Base-by-base conservation (phyloP, 164 flowering plant genomes). In the Aristolochia californica region DNA sequence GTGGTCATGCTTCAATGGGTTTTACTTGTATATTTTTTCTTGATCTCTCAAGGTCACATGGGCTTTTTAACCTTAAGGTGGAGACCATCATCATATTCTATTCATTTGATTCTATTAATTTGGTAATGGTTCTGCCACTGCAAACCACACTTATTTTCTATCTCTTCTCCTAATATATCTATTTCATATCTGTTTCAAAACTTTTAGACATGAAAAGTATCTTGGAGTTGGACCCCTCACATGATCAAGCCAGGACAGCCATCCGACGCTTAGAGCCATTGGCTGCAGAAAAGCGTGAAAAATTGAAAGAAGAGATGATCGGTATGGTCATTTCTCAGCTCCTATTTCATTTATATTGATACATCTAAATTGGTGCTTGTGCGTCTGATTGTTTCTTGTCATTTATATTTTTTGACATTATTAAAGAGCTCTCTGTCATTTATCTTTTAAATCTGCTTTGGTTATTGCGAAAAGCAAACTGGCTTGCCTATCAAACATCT, bases 221-320 rank as follows among this genome's bases (percentile, higher is more conserved):
- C 57, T 63, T 85, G 59, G 95, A 91, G 70, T 60, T 91, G 73
- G 94, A 91, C 62, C 93, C 91, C 43, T 74, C 82, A 49, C 78
- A 88, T 73, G 73, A 71, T 44, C 86, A 83, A 70, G 85, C 87
- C 56, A 85, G 67, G 70, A 83, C 67, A 72, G 21, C 78, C 53
- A 77, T 82, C 49, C 54, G 64, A n/a, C 83, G 87, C 45, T 62
- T 93, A 67, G 83, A 87, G 68, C 95, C 97, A 4, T 48, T 85
- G 61, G 97, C 98, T 40, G 87, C 71, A 48, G 87, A 81, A 67
- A 93, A 93, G 77, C 70, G 86, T 28, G 98, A 93, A 70, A 93
- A 87, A 77, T 78, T 93, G 97, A 93, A 89, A 69, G 98, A 93
- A 72, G 91, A 88, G 68, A 89, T 89, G 94, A 82, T 85, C 54